phyloP scores from a whole-genome alignment of 148 eudicot species.

The Dianthus caryophyllus region DNA sequence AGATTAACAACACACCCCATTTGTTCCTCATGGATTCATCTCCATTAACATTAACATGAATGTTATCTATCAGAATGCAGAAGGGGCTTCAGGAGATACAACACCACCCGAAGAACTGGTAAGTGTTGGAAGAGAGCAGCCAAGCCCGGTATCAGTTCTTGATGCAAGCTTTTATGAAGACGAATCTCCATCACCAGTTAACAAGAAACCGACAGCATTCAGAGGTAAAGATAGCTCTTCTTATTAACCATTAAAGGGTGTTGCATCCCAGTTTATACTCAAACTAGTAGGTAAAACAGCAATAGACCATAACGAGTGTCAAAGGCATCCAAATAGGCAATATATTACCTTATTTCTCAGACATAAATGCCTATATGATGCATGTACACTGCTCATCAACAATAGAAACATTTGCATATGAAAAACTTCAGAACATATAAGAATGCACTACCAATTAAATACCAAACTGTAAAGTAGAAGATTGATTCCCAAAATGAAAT shows the following conservation, averaged over 20 bases:
- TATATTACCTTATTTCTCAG: not conserved
- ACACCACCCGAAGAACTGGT: constrained; percentile 33
- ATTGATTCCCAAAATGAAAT: not conserved
- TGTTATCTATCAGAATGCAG: constrained; percentile 34
- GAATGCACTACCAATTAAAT: not conserved
- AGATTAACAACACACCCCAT: constrained; percentile 4
- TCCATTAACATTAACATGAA: constrained; percentile 10
- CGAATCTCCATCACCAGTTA: constrained; percentile 73
- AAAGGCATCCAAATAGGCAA: not conserved
- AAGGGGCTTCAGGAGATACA: constrained; percentile 28
- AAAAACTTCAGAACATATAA: not conserved
- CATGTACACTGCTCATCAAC: not conserved
- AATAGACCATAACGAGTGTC: not conserved
- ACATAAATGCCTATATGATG: not conserved
- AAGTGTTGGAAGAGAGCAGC: constrained; percentile 53
- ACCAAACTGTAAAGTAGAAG: not conserved
- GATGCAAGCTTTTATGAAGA: constrained; percentile 59
- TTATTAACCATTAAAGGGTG: not conserved
- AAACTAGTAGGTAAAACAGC: not conserved
- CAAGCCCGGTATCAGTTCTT: constrained; percentile 88
- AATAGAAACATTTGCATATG: not conserved
- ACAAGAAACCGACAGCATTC: constrained; percentile 42
- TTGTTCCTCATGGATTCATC: not conserved
- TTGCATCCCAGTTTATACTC: not conserved
- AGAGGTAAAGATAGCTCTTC: constrained; percentile 37